Evolutionary conservation across 192 early-diverging fungal genomes (phyloP), one percentile per base, ranked within the genome.

Genomic region (Gaertneriomyces semiglobifer): DNA sequence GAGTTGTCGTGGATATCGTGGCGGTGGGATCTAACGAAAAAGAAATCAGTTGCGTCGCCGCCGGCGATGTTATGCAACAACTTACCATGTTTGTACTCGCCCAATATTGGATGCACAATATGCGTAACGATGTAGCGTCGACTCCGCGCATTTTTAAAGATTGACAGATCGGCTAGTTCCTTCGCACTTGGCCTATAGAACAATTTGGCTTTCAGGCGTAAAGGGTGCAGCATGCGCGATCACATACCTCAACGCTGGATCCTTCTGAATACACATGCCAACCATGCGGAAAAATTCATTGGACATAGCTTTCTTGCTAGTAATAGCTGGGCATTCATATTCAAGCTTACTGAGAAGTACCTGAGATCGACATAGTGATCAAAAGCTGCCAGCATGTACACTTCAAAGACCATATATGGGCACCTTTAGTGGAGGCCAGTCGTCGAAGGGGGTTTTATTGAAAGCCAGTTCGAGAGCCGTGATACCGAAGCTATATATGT

Each of bases 401-500:
- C 58, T 12, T 39, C 19, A 5, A 7, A 1, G 20, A 20, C 33
- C 1, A 38, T 18, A 58, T 61, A 16, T 11, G 7, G 12, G 18
- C 33, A 82, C 74, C 65, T 84, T 82, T 18, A 80, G 58, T 44
- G 80, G 65, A 20, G 79, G 71, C 82, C 82, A 86, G 14, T 78
- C 73, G 66, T 83, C 81, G 56, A 83, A 86, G 33, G 81, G 81
- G 6, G 85, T 85, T 40, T 60, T 47, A 45, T 77, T 77, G 69
- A 55, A 85, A 16, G 79, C 82, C 40, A 86, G 72, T 66, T 86
- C 85, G 16, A 86, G 52, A 2, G 82, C 79, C 1, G 85, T 83
- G 51, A 84, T 82, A 7, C 85, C 85, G 42, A 86, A 65, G 46
- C 74, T 75, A 70, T 86, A 86, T 16, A 86, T 79, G 62, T 86